Conservation (phyloP, 2,329 filamentous ascomycete species). For the Phialemoniopsis sp. region DNA sequence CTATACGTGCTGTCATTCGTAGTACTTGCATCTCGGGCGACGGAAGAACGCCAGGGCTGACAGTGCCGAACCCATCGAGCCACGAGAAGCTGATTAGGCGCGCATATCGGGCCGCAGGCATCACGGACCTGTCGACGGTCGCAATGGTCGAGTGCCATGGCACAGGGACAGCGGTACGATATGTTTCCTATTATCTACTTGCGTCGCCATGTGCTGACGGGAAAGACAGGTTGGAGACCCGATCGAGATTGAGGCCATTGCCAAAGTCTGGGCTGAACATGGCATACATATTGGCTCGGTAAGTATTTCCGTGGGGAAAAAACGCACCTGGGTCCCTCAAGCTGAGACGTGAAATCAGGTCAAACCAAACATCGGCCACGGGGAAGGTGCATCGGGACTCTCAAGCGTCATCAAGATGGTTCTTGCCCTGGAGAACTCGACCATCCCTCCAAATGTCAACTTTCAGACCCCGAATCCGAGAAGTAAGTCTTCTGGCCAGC, state of each 20-base stretch:
- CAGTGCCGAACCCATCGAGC: constrained; percentile 24
- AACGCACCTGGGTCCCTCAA: too few relatives aligned
- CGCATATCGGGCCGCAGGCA: constrained; percentile 21
- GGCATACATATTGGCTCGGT: constrained; percentile 22
- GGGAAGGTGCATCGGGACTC: constrained; percentile 37
- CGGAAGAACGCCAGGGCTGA: constrained; percentile 35
- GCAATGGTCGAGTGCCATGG: constrained; percentile 28
- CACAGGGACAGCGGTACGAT: constrained; percentile 20
- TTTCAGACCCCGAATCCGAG: constrained; percentile 23
- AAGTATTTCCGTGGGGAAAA: too few relatives aligned
- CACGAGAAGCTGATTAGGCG: constrained; percentile 26
- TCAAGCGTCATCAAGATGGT: constrained; percentile 36
- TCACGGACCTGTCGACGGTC: constrained; percentile 17
- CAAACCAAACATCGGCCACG: constrained; percentile 37
- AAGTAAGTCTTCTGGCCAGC: constrained; percentile 7
- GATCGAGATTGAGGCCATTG: constrained; percentile 26
- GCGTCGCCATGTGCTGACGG: background rate
- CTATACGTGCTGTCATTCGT: constrained; percentile 32
- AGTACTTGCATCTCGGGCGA: constrained; percentile 32
- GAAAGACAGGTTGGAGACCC: constrained; percentile 24
- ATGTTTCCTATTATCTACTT: constrained; percentile 3
- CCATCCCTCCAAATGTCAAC: constrained; percentile 34
- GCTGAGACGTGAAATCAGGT: constrained; percentile 10
- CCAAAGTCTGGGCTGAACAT: constrained; percentile 17
- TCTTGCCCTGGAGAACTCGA: constrained; percentile 30